Evolutionary conservation across 768 basidiomycete genomes (phyloP).

Genomic region (Harrya chromipes): DNA sequence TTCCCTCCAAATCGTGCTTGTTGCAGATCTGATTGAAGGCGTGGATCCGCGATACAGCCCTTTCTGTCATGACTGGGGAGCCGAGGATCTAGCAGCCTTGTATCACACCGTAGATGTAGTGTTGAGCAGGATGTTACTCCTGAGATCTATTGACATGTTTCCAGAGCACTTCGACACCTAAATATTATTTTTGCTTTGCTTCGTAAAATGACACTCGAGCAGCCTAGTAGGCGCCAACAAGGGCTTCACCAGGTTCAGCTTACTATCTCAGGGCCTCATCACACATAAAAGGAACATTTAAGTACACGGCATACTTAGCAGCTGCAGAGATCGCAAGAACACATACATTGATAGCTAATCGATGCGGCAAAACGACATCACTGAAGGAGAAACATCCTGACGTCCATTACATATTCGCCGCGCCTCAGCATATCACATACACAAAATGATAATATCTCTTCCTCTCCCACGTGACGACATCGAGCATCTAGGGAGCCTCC

Average conservation of each 20-base stretch:
- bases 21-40: not conserved
- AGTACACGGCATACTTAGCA: too few species aligned
- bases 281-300: not conserved
- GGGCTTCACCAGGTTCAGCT: too few species aligned
- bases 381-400: not conserved
- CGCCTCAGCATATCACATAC: too few species aligned
- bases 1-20: not conserved
- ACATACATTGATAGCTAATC: too few species aligned
- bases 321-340: too few species aligned
- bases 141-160: not conserved
- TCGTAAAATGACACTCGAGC: too few species aligned
- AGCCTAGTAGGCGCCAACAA: too few species aligned
- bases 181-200: too few species aligned
- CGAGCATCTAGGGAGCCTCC: not conserved
- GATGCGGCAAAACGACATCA: too few species aligned
- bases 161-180: not conserved
- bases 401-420: not conserved
- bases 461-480: too few species aligned
- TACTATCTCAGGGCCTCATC: not conserved
- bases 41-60: slow-evolving; percentile 13
- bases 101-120: slow-evolving; percentile 2
- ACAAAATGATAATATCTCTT: too few species aligned
- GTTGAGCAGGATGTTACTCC: not conserved
- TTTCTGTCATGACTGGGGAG: slow-evolving; percentile 5
- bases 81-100: slow-evolving; percentile 9